These are phyloP conservation scores for Lachancea waltii DNA, from an alignment of 805 yeast genomes.

Conservation along the genomic window DNA sequence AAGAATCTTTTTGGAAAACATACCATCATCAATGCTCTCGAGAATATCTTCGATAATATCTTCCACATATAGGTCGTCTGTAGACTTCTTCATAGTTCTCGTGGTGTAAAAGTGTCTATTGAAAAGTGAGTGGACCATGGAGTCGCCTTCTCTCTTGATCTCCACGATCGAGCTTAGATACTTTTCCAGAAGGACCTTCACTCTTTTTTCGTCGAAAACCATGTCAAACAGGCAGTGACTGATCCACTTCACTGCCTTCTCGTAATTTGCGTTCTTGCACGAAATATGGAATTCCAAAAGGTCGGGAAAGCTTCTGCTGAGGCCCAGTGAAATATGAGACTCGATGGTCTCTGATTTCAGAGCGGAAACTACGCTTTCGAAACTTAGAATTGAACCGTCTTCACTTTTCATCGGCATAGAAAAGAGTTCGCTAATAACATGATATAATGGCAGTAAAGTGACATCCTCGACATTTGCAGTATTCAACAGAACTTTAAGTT, in stretches of 20 bases:
- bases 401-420: constrained; percentile 63
- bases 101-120: constrained; percentile 45
- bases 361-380: constrained; percentile 68
- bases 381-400: constrained; percentile 53
- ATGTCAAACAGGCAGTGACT: constrained; percentile 56
- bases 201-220: constrained; percentile 65
- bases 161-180: constrained; percentile 35
- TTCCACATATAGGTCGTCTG: constrained; percentile 63
- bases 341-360: constrained; percentile 70
- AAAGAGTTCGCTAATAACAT: constrained; percentile 60
- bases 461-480: constrained; percentile 41
- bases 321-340: constrained; percentile 49
- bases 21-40: constrained; percentile 47
- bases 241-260: constrained; percentile 71
- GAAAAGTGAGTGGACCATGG: constrained; percentile 60
- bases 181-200: constrained; percentile 47
- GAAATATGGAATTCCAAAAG: constrained; percentile 54
- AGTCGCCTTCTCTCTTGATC: constrained; percentile 36
- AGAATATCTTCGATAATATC: constrained; percentile 43
- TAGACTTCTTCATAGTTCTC: constrained; percentile 60
- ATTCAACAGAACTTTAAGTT: constrained; percentile 59
- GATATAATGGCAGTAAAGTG: constrained; percentile 54
- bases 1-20: constrained; percentile 33
- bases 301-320: constrained; percentile 59
- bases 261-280: constrained; percentile 56